Evolutionary conservation across 805 yeast genomes (phyloP), one percentile per base, ranked within the genome.

Genomic region (Candida sakaeoensis): DNA sequence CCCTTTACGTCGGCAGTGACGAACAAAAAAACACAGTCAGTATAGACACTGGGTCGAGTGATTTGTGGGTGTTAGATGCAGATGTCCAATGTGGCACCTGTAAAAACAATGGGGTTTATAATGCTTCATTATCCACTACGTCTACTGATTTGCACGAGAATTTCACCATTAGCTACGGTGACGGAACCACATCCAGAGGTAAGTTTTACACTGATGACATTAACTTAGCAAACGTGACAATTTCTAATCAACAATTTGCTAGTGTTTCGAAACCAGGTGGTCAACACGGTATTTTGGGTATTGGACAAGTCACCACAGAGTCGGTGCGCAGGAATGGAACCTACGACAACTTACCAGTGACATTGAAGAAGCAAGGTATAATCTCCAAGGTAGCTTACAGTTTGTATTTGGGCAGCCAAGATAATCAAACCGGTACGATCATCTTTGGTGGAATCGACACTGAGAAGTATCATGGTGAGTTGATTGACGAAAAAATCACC

Each of bases 231-330:
- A 40, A 46, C 19, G 37, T 37, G 5, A 13, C 43, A 10, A 44
- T 50, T 23, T 38, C 29, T 8, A 42, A 33, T 16, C 50, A 48
- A 19, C 47, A 48, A 36, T 49, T 53, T 33, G 58, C 53, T 17
- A 55, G 48, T 38, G 55, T 54, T 17, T 45, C 46, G 9, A 8
- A 19, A 3, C 75, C 87, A 1, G 75, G 78, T 45, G 77, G 89
- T 4, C 57, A 77, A 5, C 60, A 72, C 41, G 91, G 95, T 41
- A 90, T 86, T 18, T 60, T 85, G 30, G 89, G 90, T 23, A 77
- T 85, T 45, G 91, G 93, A 9, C 14, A 25, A n/a, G 57, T 52
- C 48, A 31, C 39, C 21, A 59, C 61, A 52, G 37, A 53, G 25
- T 21, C 8, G n/a, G n/a, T n/a, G n/a, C n/a, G n/a, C n/a, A n/a